Conservation (phyloP, 202 grass and related monocot genomes). For the Carex arenaria region DNA sequence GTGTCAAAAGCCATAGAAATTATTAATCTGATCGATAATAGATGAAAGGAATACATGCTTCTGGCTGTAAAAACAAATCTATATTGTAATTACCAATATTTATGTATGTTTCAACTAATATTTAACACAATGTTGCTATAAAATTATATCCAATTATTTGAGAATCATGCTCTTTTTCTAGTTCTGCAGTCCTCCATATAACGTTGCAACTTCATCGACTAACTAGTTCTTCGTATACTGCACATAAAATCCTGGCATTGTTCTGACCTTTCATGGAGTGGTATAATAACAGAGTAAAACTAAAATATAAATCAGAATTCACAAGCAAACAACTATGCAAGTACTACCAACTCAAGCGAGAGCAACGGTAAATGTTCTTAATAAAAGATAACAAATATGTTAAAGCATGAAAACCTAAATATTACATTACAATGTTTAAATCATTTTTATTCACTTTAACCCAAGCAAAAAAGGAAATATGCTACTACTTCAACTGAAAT, state of each 20-base stretch:
- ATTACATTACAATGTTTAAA: not conserved
- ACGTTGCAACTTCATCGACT: not conserved
- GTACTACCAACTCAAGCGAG: not conserved
- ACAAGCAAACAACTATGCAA: not conserved
- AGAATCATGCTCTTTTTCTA: not conserved
- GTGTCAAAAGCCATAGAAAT: not conserved
- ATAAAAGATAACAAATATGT: not conserved
- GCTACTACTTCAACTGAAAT: not conserved
- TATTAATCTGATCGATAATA: no score
- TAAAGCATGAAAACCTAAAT: not conserved
- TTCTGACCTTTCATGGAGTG: not conserved
- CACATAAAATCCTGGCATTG: not conserved
- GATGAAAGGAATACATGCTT: no score
- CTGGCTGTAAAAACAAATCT: not conserved
- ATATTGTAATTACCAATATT: not conserved
- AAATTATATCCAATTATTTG: not conserved
- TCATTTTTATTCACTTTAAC: not conserved
- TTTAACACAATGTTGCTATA: not conserved
- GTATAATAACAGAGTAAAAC: not conserved
- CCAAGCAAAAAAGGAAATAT: not conserved
- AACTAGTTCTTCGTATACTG: not conserved
- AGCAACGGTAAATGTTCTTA: not conserved
- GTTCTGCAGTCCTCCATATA: not conserved
- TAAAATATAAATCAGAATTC: not conserved
- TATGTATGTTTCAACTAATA: not conserved